Evolutionary conservation across 495 filamentous ascomycete genomes (phyloP).

Genomic region (Penicillium mononematosum): DNA sequence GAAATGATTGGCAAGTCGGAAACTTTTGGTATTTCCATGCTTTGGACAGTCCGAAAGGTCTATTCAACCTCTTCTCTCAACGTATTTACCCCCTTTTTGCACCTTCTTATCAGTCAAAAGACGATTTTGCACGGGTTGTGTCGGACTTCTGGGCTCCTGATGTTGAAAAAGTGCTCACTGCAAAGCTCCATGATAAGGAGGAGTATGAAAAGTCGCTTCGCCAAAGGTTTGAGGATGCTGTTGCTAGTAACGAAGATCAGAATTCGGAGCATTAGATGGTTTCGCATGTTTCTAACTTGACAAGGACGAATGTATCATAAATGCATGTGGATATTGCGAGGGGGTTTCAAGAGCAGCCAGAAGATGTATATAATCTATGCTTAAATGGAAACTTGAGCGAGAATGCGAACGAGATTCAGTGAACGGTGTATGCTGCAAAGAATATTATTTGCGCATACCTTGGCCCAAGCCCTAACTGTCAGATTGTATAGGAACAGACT

Average conservation of each 20-base stretch:
- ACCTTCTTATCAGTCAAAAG: neutral
- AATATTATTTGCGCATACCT: neutral
- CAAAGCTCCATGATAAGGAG: conserved; percentile 15
- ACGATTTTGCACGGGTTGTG: conserved; percentile 1
- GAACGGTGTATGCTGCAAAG: too few relatives aligned
- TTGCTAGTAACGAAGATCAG: neutral
- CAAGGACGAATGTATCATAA: neutral
- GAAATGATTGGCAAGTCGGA: conserved; percentile 16
- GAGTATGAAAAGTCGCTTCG: conserved; percentile 11
- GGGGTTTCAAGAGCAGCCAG: neutral
- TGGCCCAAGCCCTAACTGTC: neutral
- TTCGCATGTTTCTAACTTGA: too few relatives aligned
- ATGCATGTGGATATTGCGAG: neutral
- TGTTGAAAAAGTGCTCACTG: conserved; percentile 5
- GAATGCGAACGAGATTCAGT: neutral
- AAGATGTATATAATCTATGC: neutral
- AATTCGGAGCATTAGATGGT: neutral
- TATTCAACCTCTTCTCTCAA: conserved; percentile 12
- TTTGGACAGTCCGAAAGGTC: conserved; percentile 23
- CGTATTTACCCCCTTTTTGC: conserved; percentile 20
- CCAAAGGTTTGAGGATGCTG: conserved; percentile 11
- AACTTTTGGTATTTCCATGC: conserved; percentile 33
- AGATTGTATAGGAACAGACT: neutral
- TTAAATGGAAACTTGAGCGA: neutral
- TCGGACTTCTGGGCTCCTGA: conserved; percentile 15